Percentiles rank a stretch among this genome's conserved stretches.
phyloP scores from a whole-genome alignment of 768 basidiomycete species.

The Daedaleopsis nitida region DNA sequence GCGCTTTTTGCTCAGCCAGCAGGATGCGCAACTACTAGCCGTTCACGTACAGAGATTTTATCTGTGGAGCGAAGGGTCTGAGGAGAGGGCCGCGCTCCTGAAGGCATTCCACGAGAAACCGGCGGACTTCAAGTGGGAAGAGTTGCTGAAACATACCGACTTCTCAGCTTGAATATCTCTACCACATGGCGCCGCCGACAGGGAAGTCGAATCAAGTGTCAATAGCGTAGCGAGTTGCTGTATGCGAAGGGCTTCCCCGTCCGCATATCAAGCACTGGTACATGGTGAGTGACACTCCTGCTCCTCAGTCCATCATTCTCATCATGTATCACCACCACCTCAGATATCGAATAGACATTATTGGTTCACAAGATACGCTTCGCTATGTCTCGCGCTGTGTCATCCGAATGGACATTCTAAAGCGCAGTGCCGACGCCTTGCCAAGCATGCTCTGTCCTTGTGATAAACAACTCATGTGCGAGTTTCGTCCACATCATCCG shows the following conservation, averaged over 20 bases:
- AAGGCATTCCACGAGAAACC: constrained; percentile 78
- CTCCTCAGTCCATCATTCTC: too few relatives aligned
- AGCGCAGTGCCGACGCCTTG: too few relatives aligned
- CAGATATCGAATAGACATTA: neutral
- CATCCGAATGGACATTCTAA: too few relatives aligned
- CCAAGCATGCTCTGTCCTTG: too few relatives aligned
- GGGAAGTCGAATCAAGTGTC: neutral
- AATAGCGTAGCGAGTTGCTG: neutral
- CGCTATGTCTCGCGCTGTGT: neutral
- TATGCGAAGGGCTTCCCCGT: neutral
- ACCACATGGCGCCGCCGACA: neutral
- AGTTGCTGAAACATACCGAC: constrained; percentile 57
- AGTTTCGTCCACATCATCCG: too few relatives aligned
- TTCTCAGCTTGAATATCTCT: constrained; percentile 15
- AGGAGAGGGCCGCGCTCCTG: constrained; percentile 54
- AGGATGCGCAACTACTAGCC: constrained; percentile 82
- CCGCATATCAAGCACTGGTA: neutral
- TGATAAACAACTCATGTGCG: too few relatives aligned
- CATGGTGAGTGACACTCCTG: neutral
- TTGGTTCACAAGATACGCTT: neutral
- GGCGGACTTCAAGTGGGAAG: constrained; percentile 79
- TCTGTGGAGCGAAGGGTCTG: constrained; percentile 49
- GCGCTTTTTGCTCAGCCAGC: constrained; percentile 67
- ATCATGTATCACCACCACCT: too few relatives aligned
- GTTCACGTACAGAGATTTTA: constrained; percentile 88